Base-by-base conservation (phyloP, 495 filamentous ascomycete genomes). In the Talaromyces borbonicus region DNA sequence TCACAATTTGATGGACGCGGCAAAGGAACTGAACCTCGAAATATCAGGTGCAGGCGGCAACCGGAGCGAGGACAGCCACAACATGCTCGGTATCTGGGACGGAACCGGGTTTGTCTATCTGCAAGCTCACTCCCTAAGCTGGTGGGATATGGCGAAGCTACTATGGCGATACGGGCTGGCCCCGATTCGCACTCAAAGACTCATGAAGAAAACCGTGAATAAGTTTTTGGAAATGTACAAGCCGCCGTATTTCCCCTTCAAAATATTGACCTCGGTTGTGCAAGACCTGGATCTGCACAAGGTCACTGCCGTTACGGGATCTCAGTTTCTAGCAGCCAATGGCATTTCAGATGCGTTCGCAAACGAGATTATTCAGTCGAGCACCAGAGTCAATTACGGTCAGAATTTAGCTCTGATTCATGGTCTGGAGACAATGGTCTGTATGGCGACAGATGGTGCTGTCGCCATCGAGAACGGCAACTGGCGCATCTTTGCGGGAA, bases 311-410 rank as follows among this genome's bases (percentile, higher is more conserved):
- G 58, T 74, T 16, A 85, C 90, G 4, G 93, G 90, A 2, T 60
- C 75, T 41, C 74, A 84, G 51, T 84, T 80, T 48, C 66, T 99
- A 8, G 58, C 67, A 12, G 59, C 64, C n/a, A 92, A 90, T 53
- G 71, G 71, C 4, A 75, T 97, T 30, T 72, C 71, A 2, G 62
- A 70, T 0, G 51, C 61, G 8, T 99, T 93, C 56, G 65, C 84
- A 1, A 77, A 78, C 8, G 89, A 99, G 38, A 79, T 99, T 32
- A 77, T 98, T 9, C 93, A 97, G 65, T 87, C 92, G 2, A 85
- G 80, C 51, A 97, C 92, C 1, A 73, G 92, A 4, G 92, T 97
- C 33, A 99, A 99, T 57, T 97, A 97, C 66, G 92, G 84, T 0
- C 86, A 90, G 51, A 96, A 99, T 49, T 58, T 98, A 5, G 71